Base-by-base conservation (phyloP, 306 rosid species). In the Parietaria judaica region DNA sequence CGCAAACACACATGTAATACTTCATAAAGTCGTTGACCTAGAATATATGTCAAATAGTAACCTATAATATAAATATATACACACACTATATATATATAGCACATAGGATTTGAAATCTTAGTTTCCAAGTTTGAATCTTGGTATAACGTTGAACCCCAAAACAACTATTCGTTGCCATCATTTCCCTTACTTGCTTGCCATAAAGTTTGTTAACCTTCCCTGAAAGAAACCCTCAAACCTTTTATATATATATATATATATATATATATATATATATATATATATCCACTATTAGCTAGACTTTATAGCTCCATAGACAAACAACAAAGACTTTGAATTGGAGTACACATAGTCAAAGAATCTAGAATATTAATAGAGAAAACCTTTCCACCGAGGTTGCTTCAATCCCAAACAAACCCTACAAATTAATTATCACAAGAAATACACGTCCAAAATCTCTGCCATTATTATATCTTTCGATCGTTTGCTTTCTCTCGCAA, bases 321-420 rank as follows among this genome's bases (percentile, higher is more conserved):
- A 49, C 53, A 49, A 49, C 12, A 17, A 54, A 17, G 58, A 56
- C 60, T 36, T 56, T 36, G 60, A 56, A 56, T 34, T 56, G 14
- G 41, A 35, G 16, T 6, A 11, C 3, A 17, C 1, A 36, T 7
- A 49, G 53, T 49, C 14, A 13, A 69, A 70, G 88, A 90, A 84
- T 86, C 65, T 66, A 72, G 86, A 85, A 81, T 83, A 55, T 60
- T 36, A 44, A 3, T 35, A 14, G 11, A 14, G 43, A 58, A 13
- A 58, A 14, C 15, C 96, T 80, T 84, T 66, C 75, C 73, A 55
- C 53, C 63, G 57, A 82, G 81, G 95, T 74, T 74, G 61, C 58
- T 78, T 73, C 64, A 62, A 67, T 67, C 43, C 47, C 8, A 58
- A 81, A 74, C 79, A 67, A 81, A 66, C 71, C 75, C 63, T 46